Evolutionary conservation across 2,329 filamentous ascomycete genomes (phyloP).

Genomic region (Alternaria viburni): DNA sequence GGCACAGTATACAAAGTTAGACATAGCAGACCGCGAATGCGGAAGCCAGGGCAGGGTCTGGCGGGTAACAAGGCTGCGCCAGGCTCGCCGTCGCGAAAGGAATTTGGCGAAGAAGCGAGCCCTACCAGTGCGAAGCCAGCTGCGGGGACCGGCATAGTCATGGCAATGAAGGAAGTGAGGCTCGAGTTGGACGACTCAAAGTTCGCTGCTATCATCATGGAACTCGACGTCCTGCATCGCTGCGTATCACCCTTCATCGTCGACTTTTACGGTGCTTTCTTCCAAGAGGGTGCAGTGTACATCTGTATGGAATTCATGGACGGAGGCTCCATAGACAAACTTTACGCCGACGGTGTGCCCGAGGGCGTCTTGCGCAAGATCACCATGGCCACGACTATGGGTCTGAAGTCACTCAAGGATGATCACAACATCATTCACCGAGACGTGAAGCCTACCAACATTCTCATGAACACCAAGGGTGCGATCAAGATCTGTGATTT

Average conservation of each 20-base stretch:
- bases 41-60: slow-evolving; percentile 65
- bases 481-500: slow-evolving; percentile 99
- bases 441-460: slow-evolving; percentile 99
- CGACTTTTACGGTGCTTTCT: slow-evolving; percentile 98
- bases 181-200: slow-evolving; percentile 96
- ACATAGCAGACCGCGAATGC: slow-evolving; percentile 74
- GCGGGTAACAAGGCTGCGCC: slow-evolving; percentile 61
- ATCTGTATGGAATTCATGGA: slow-evolving; percentile 99
- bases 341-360: slow-evolving; percentile 89
- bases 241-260: slow-evolving; percentile 96
- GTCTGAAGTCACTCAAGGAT: slow-evolving; percentile 91
- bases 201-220: slow-evolving; percentile 96
- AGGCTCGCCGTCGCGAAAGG: slow-evolving; percentile 43
- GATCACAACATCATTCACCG: slow-evolving; percentile 99
- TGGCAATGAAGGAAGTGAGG: slow-evolving; percentile 99
- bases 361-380: slow-evolving; percentile 90
- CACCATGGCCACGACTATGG: slow-evolving; percentile 86
- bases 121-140: slow-evolving; percentile 42
- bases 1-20: slow-evolving; percentile 97
- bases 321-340: slow-evolving; percentile 94
- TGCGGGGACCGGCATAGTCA: slow-evolving; percentile 76
- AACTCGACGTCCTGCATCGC: slow-evolving; percentile 92
- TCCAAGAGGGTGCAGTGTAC: slow-evolving; percentile 97
- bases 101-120: slow-evolving; percentile 44
- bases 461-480: slow-evolving; percentile 85